These are phyloP conservation scores for Jackrogersella multiformis DNA, from an alignment of 495 filamentous ascomycete genomes.

Conservation along the genomic window DNA sequence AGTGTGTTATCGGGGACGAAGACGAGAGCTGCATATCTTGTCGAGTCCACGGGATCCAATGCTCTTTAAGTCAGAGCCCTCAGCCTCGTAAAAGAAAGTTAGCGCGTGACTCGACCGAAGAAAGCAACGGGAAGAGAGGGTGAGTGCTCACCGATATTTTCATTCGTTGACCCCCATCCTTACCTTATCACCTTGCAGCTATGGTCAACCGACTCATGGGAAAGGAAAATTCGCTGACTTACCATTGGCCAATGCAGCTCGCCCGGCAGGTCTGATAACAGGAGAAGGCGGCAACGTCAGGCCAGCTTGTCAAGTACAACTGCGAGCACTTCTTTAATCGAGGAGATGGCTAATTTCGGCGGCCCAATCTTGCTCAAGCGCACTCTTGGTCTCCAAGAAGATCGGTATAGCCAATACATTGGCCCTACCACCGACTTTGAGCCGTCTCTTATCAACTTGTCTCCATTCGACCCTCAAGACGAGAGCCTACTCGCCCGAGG, in stretches of 20 bases:
- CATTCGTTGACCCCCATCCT: constrained; percentile 43
- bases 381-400: constrained; percentile 70
- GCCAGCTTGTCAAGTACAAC: constrained; percentile 64
- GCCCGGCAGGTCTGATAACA: constrained; percentile 63
- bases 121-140: constrained; percentile 65
- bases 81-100: constrained; percentile 79
- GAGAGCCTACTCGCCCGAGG: constrained; percentile 73
- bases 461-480: constrained; percentile 74
- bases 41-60: constrained; percentile 68
- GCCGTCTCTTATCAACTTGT: constrained; percentile 74
- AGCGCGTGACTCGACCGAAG: constrained; percentile 67
- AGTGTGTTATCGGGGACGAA: constrained; percentile 87
- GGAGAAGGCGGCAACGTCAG: constrained; percentile 60
- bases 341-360: constrained; percentile 70
- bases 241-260: constrained; percentile 60
- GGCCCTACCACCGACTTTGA: constrained; percentile 78
- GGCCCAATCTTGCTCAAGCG: constrained; percentile 67
- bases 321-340: constrained; percentile 62
- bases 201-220: constrained; percentile 36
- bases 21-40: constrained; percentile 70
- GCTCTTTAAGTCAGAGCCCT: constrained; percentile 71
- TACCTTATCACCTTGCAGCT: constrained; percentile 43
- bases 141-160: constrained; percentile 53
- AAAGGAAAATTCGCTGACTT: constrained; percentile 48
- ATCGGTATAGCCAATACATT: constrained; percentile 71